A percentile compares a stretch with the other conserved stretches of the same genome.
phyloP scores from a whole-genome alignment of 805 yeast species.

The Monosporozyma aquatica region DNA sequence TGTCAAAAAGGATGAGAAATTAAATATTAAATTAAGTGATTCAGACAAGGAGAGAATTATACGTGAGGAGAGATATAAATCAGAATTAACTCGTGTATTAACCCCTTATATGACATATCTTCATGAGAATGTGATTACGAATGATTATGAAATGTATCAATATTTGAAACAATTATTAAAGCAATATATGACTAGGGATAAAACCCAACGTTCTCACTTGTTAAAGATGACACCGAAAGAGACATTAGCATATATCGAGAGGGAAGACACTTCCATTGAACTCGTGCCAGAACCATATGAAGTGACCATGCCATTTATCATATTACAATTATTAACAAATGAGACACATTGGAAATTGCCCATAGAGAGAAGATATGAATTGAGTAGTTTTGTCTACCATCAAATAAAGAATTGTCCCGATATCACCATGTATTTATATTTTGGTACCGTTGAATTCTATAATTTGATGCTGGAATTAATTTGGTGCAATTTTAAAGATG shows the following conservation, averaged over 20 bases:
- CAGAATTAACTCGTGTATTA: constrained; percentile 17
- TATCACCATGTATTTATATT: constrained; percentile 22
- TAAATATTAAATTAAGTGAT: neutral
- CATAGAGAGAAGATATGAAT: constrained; percentile 19
- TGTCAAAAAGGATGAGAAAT: neutral
- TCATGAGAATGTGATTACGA: constrained; percentile 7
- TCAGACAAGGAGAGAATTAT: constrained; percentile 5
- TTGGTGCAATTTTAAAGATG: constrained; percentile 25
- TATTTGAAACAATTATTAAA: constrained; percentile 10
- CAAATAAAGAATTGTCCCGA: constrained; percentile 22
- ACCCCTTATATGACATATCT: constrained; percentile 15
- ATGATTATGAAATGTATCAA: constrained; percentile 21
- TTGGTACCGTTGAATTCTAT: constrained; percentile 27
- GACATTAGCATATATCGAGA: constrained; percentile 13
- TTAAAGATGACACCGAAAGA: constrained; percentile 8
- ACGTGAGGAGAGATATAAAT: constrained; percentile 17
- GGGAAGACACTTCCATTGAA: constrained; percentile 7
- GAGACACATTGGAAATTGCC: constrained; percentile 12
- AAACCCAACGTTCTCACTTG: constrained; percentile 6
- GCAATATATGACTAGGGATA: constrained; percentile 11
- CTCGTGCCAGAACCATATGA: constrained; percentile 24
- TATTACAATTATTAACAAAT: constrained; percentile 15
- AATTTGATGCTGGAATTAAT: constrained; percentile 22
- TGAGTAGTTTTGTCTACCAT: constrained; percentile 22
- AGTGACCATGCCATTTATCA: constrained; percentile 21